Evolutionary conservation across 176 grass and related monocot species (phyloP), one percentile per base, ranked within the genome.

Genomic region (Alloteropsis semialata): DNA sequence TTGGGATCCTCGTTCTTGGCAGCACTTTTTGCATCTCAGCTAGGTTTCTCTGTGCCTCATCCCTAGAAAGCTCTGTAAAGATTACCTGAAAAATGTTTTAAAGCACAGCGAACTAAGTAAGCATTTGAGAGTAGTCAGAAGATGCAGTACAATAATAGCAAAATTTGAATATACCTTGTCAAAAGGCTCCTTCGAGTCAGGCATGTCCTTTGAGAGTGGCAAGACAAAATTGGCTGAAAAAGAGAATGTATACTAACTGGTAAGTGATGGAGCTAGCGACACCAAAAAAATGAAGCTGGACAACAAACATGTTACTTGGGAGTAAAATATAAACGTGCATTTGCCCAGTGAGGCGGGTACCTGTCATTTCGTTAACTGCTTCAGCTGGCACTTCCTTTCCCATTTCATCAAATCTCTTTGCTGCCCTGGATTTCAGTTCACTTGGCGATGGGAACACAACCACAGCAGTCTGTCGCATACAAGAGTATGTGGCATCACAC

Each of bases 381-480:
- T 94, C 86, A 81, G 86, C 76, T 75, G 92, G 92, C 56, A 91
- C 76, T 17, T 91, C 89, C 59, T 94, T 91, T 75, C 92, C 92
- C 92, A 87, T 94, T 51, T 94, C 92, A 70, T 63, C 67, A 37
- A 84, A 91, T 36, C 72, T 65, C 44, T 82, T 88, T 64, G 61
- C 64, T 48, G 83, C 70, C 59, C 89, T 73, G 46, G 64, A 42
- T 70, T 86, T 81, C 62, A 87, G 86, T 34, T 94, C 92, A 89
- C 56, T 86, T 81, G 79, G 65, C 27, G 53, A 43, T 30, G 89
- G 92, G 58, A 91, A 94, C 25, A 94, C 22, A 0, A 94, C 86
- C 42, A 91, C 86, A 74, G 89, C 92, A 78, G 65, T 86, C 92
- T 94, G 59, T 81, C 78, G 29, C 51, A 82, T 34, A 30, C 3